Evolutionary conservation across 2,329 filamentous ascomycete genomes (phyloP), one percentile per base, ranked within the genome.

Genomic region (Colletotrichum musae): DNA sequence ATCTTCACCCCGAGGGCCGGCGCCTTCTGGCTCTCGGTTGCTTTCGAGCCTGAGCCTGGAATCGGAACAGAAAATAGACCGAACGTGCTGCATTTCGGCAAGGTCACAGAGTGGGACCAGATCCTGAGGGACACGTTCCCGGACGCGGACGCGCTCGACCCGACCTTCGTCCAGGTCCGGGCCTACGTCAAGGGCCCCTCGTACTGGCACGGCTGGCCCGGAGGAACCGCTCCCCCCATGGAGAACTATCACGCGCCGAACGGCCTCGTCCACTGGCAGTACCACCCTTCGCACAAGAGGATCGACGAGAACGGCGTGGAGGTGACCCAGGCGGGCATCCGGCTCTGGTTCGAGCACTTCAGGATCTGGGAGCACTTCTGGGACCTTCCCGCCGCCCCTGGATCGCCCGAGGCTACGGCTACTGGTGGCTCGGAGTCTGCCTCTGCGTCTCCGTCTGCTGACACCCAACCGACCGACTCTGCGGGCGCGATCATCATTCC

Each of bases 281-380:
- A 52, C 21, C 58, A 61, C 4, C 58, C 58, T 12, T 24, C n/a
- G 12, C 47, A 50, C 9, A 13, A 13, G 18, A 24, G 21, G 47
- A 21, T 24, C 12, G n/a, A 36, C 12, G n/a, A 36, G 7, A 48
- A 48, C 36, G 62, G 54, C 24, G 51, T 21, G 2, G 47, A 53
- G 26, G n/a, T 65, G 18, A 21, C 39, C 9, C 48, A n/a, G 54
- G 54, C 62, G 6, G 58, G 41, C 1, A 52, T 65, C 24, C 47
- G 56, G 10, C 36, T 65, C 5, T 65, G 54, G 18, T 65, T 43
- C 21, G 62, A 65, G 56, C 32, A 36, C 6, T 60, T 21, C 6
- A 16, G 18, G 0, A n/a, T 53, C 12, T 65, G 21, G 13, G 62
- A 59, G 47, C 18, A 32, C n/a, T 58, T 41, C 2, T 64, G 62